Evolutionary conservation across 148 eudicot genomes (phyloP), one percentile per base, ranked within the genome.

Genomic region (Amaranthus hypochondriacus): DNA sequence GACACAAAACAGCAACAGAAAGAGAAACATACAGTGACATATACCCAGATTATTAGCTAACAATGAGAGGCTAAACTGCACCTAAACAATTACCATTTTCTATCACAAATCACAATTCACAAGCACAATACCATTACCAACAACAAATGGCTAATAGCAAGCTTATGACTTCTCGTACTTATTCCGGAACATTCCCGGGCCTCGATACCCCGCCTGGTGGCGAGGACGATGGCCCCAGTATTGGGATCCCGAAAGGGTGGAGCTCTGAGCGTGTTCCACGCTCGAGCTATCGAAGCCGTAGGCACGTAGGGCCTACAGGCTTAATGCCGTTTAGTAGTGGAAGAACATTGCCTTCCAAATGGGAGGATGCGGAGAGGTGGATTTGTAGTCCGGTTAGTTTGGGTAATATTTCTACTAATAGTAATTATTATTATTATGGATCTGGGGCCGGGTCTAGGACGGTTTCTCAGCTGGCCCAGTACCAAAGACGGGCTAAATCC

Each of bases 311-410:
- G 5, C 75, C 89, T 0, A 79, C 86, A 7, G 93, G 86, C 3
- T 73, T 92, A 51, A 74, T 87, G 75, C 97, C 97, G 0, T 91
- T 91, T 71, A 86, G 84, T 42, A 94, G 90, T 39, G 97, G 95
- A 8, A 87, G 97, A 61, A 66, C 96, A 5, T 51, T 90, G 71
- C 98, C 98, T 46, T 94, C 98, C 2, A 94, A 94, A 81, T 94
- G 98, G 98, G 98, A 94, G 43, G 97, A 94, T 69, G 98, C 98
- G 0, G 98, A 94, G 86, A 83, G 98, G 77, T 94, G 98, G 98
- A 94, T 94, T 74, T 89, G 85, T 10, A 92, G 98, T 77, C 98
- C 98, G 0, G 72, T 87, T 68, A 85, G 88, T 6, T 81, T 76
- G 2, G 80, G 66, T 0, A 80, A 84, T 53, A 84, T 28, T 65